Base-by-base conservation (phyloP, 2,329 filamentous ascomycete genomes). In the Stemphylium lycopersici region DNA sequence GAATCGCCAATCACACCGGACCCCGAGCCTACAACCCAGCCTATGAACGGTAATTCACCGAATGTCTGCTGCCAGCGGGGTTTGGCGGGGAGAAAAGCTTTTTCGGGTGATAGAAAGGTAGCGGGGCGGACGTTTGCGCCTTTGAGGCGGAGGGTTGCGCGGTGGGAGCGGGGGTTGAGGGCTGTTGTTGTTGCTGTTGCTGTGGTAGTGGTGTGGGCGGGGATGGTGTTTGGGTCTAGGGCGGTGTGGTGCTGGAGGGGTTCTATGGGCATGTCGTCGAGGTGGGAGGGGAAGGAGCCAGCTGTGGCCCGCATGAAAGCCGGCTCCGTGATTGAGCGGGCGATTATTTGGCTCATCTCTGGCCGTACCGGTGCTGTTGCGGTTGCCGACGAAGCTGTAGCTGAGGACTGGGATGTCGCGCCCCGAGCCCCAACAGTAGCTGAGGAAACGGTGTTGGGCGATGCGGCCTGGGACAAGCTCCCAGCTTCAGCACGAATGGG, bases 1-100 rank as follows among this genome's bases (percentile, higher is more conserved):
- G 89, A 83, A 68, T 86, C 87, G 5, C 90, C 90, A 66, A 93
- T 92, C 74, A 93, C 86, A 65, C 81, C 76, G 16, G 79, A 77
- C 6, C 76, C 76, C 7, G 73, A 74, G 6, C 79, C 78, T 42
- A 81, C 66, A 32, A 80, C 72, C 55, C 69, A 74, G 3, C 71
- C 73, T 36, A 77, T 77, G 79, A 86, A 60, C 78, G 81, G 77
- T 82, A 87, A 78, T 32, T 66, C 75, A 64, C 55, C 76, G 65
- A 63, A 74, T 56, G 70, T 73, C 45, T 74, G 74, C 60, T 78
- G 77, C 70, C 79, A 77, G 34, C 66, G 68, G 3, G 74, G 72
- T 4, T 66, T 63, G 2, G 73, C 76, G 2, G 80, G 79, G n/a
- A 80, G 69, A 38, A 82, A 76, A 1, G 79, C 79, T 51, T 77